Evolutionary conservation across 2,329 filamentous ascomycete genomes (phyloP).

Genomic region (Colletotrichum zoysiae): DNA sequence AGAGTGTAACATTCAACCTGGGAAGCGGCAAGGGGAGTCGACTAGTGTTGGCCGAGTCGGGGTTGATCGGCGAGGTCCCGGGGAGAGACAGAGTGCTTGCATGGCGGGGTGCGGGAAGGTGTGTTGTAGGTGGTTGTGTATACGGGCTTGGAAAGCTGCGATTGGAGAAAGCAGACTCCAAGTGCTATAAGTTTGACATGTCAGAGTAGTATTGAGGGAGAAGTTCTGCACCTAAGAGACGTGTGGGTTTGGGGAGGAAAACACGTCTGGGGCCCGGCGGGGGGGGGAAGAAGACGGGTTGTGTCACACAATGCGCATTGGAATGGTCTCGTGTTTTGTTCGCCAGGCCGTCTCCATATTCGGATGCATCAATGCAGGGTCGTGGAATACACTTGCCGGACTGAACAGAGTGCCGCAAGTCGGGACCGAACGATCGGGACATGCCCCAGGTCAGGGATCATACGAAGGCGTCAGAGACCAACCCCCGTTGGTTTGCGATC

Average conservation of each 20-base stretch:
- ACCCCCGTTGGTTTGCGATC: neutral
- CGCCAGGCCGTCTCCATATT: neutral
- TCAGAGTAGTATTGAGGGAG: neutral
- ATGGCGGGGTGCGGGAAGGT: constrained; percentile 3
- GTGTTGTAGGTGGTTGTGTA: neutral
- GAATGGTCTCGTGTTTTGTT: neutral
- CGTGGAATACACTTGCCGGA: neutral
- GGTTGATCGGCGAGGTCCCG: neutral
- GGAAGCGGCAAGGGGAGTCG: neutral
- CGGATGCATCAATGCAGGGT: neutral
- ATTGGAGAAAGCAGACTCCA: constrained; percentile 3
- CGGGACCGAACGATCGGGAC: neutral
- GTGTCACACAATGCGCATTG: neutral
- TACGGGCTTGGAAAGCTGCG: constrained; percentile 19
- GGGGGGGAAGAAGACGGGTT: neutral
- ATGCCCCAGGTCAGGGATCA: neutral
- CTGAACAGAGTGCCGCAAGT: neutral
- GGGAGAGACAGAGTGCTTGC: neutral
- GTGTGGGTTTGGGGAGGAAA: neutral
- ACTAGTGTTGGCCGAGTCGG: neutral
- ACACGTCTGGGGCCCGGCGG: neutral
- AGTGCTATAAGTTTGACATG: neutral
- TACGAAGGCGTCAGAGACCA: neutral
- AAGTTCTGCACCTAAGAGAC: neutral
- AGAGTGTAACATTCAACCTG: neutral